Conservation (phyloP, 208 protist genomes). For the Naegleria lovaniensis region DNA sequence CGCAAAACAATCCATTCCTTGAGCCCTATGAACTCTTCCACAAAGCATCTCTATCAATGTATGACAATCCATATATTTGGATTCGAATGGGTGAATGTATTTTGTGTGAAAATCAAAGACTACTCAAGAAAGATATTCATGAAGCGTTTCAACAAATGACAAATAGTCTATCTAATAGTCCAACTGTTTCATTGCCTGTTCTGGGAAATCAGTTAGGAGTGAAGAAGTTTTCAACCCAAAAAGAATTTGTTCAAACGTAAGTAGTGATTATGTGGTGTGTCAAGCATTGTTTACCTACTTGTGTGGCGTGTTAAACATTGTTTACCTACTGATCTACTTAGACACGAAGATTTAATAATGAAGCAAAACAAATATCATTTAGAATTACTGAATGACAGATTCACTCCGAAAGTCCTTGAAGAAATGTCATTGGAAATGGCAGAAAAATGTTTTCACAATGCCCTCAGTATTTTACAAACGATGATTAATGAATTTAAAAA, state of each 20-base stretch:
- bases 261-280: not conserved
- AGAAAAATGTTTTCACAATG: not conserved
- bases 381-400: not conserved
- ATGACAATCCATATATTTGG: constrained; percentile 6
- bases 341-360: not conserved
- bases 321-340: not conserved
- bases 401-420: not conserved
- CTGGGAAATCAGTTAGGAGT: not conserved
- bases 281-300: no score
- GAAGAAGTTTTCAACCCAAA: not conserved
- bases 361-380: not conserved
- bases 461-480: not conserved
- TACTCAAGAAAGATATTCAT: not conserved
- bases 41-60: not conserved
- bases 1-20: not conserved
- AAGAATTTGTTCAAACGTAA: not conserved
- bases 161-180: not conserved
- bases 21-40: not conserved
- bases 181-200: not conserved
- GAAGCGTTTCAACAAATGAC: not conserved
- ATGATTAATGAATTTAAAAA: not conserved
- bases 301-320: no score
- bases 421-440: not conserved
- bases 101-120: not conserved
- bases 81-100: not conserved